Conservation (phyloP, 2,329 filamentous ascomycete genomes). For the Paecilomyces formosus region DNA sequence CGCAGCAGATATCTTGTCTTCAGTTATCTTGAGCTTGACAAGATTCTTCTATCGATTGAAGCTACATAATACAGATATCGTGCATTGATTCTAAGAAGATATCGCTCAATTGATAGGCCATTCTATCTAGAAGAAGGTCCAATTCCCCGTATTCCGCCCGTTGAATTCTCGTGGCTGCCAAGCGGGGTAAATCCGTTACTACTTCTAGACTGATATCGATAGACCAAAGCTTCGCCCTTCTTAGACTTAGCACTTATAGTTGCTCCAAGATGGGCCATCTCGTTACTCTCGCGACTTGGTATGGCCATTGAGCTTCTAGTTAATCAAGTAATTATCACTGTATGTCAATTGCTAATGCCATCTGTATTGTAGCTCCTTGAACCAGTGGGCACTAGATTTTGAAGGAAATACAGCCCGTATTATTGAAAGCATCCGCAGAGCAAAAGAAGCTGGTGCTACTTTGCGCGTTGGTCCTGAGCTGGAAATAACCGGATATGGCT, state of each 20-base stretch:
- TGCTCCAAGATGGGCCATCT: slow-evolving; percentile 27
- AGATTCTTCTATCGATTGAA: background rate
- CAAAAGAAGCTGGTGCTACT: slow-evolving; percentile 55
- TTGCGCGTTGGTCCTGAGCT: slow-evolving; percentile 54
- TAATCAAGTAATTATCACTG: background rate
- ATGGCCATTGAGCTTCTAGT: slow-evolving; percentile 1
- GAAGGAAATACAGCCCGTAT: slow-evolving; percentile 58
- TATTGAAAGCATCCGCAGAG: slow-evolving; percentile 52
- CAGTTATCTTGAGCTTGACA: background rate
- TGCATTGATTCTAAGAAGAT: background rate
- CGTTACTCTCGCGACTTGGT: slow-evolving; percentile 39
- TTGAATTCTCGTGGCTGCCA: background rate
- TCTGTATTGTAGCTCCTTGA: slow-evolving; percentile 24
- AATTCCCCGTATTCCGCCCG: background rate
- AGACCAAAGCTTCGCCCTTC: background rate
- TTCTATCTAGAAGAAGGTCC: background rate
- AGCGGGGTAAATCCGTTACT: background rate
- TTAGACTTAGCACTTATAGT: background rate
- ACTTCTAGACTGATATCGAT: background rate
- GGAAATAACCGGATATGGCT: slow-evolving; percentile 42
- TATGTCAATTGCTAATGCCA: background rate
- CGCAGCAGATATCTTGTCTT: background rate
- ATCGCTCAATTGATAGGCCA: background rate
- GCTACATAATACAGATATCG: no score
- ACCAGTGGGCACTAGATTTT: slow-evolving; percentile 53